A percentile compares a stretch with the other conserved stretches of the same genome.
These are phyloP conservation scores for Pluteus cervinus DNA, from an alignment of 768 basidiomycete species.

Conservation along the genomic window DNA sequence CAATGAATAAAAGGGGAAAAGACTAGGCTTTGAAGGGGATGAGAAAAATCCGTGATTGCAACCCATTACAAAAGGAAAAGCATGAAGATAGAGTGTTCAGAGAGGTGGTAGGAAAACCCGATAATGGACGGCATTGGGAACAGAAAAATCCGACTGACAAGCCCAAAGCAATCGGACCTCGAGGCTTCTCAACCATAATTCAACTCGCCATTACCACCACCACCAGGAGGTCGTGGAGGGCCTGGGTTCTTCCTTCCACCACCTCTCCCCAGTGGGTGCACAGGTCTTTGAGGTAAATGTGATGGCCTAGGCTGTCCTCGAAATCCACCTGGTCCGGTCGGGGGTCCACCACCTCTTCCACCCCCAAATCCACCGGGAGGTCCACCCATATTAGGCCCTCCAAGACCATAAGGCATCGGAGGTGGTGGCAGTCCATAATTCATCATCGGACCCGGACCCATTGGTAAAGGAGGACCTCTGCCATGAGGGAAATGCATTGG, in stretches of 20 bases:
- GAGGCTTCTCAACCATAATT: conserved; percentile 27
- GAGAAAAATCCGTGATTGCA: no score
- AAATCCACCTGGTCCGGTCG: no score
- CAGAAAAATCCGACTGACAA: no score
- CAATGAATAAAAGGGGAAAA: no score
- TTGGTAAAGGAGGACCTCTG: conserved; percentile 6
- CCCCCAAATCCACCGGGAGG: conserved; percentile 8
- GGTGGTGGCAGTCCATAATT: conserved; percentile 4
- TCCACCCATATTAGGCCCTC: conserved; percentile 7
- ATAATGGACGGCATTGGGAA: no score
- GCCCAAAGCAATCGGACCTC: no score
- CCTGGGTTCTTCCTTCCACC: conserved; percentile 6
- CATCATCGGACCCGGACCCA: conserved; percentile 4
- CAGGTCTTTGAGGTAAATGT: conserved; percentile 13
- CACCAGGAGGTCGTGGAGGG: conserved; percentile 5
- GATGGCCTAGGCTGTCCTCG: conserved; percentile 7
- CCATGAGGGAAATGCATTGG: neutral
- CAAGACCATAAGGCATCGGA: conserved; percentile 6
- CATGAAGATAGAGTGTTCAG: no score
- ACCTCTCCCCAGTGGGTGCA: conserved; percentile 10
- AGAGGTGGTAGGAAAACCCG: no score
- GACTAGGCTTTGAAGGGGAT: no score
- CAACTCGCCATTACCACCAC: conserved; percentile 12
- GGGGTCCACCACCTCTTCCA: conserved; percentile 5
- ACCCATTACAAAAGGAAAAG: no score